Conservation (phyloP, 441 rosid genomes). For the Manihot esculenta region DNA sequence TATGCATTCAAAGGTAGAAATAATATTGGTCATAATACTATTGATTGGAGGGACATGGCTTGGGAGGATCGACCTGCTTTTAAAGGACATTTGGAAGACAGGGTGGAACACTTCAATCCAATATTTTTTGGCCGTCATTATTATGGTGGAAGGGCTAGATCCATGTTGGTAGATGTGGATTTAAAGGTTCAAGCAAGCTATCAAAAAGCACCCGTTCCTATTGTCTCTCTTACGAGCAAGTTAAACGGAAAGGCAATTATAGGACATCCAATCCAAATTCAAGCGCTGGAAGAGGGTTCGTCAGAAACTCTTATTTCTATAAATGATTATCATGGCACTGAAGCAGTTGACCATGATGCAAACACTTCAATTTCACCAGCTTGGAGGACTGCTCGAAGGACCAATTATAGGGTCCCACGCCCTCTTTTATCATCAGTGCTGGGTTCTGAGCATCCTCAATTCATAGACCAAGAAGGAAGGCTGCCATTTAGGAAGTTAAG, state of each 20-base stretch:
- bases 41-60: conserved; percentile 57
- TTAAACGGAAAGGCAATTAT: conserved; percentile 80
- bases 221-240: conserved; percentile 82
- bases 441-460: conserved; percentile 36
- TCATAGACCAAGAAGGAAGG: conserved; percentile 45
- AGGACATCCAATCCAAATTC: conserved; percentile 82
- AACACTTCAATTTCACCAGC: conserved; percentile 54
- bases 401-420: conserved; percentile 78
- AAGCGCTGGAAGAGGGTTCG: conserved; percentile 72
- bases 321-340: conserved; percentile 40
- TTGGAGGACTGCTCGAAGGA: conserved; percentile 96
- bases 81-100: conserved; percentile 43
- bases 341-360: conserved; percentile 47
- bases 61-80: conserved; percentile 45
- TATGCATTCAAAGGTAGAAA: conserved; percentile 39
- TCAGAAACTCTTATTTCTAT: conserved; percentile 49
- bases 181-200: conserved; percentile 84
- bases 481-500: conserved; percentile 37
- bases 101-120: conserved; percentile 41
- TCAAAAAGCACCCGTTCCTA: conserved; percentile 72
- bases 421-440: conserved; percentile 47
- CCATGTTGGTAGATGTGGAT: conserved; percentile 73
- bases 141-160: conserved; percentile 46
- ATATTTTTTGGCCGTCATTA: conserved; percentile 34
- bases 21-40: conserved; percentile 31